These are phyloP conservation scores for Tritrichomonas musculus DNA, from an alignment of 208 protist genomes.

Conservation along the genomic window DNA sequence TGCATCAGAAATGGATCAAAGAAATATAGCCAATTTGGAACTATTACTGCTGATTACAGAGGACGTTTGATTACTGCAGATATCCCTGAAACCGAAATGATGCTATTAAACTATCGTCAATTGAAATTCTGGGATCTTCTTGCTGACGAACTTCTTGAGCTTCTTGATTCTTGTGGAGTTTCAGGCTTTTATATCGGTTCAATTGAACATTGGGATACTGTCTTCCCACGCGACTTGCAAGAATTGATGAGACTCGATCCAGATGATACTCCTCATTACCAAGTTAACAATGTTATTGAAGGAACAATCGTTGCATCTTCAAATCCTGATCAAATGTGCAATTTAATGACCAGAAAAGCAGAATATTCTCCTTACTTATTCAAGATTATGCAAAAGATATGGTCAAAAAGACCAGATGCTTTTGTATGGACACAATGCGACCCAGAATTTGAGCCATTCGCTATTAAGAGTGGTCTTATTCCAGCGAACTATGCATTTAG, in stretches of 20 bases:
- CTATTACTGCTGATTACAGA: background rate
- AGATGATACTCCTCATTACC: constrained; percentile 6
- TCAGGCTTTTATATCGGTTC: background rate
- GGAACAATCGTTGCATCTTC: background rate
- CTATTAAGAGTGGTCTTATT: background rate
- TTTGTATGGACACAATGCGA: constrained; percentile 15
- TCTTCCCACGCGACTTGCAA: background rate
- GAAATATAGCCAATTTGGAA: background rate
- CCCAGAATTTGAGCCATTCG: background rate
- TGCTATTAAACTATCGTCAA: background rate
- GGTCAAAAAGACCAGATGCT: background rate
- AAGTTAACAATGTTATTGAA: background rate
- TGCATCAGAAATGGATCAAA: background rate
- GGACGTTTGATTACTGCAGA: background rate
- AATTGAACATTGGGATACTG: background rate
- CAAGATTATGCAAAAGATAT: background rate
- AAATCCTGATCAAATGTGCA: background rate
- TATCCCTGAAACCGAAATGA: background rate
- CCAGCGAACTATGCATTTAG: background rate
- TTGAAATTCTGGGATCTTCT: background rate
- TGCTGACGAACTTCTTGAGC: background rate
- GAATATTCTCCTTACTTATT: background rate
- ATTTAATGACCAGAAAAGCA: background rate
- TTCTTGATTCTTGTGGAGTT: background rate
- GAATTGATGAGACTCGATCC: constrained; percentile 1